phyloP scores from a whole-genome alignment of 306 rosid species.

The Gastrolobium villosum region DNA sequence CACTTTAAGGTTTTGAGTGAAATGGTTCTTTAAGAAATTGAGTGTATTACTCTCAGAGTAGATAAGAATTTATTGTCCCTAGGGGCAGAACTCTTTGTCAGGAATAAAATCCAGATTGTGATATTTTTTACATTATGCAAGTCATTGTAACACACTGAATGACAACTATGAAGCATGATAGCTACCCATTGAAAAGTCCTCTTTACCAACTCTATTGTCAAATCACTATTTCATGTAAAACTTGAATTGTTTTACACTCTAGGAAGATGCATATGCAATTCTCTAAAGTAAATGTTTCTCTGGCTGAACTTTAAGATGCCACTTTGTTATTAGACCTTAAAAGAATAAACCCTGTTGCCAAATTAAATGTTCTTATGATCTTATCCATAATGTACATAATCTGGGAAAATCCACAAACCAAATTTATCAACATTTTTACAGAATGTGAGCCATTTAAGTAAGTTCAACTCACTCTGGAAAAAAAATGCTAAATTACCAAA shows the following conservation, averaged over 20 bases:
- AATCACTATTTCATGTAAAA: constrained; percentile 41
- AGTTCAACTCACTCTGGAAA: constrained; percentile 21
- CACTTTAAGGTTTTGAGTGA: no score
- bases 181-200: constrained; percentile 25
- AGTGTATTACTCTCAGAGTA: no score
- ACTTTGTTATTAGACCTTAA: neutral
- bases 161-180: constrained; percentile 22
- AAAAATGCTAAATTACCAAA: constrained; percentile 43
- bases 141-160: constrained; percentile 26
- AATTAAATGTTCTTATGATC: neutral
- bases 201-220: constrained; percentile 16
- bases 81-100: neutral
- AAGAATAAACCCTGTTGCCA: neutral
- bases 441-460: neutral
- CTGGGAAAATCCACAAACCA: constrained; percentile 39
- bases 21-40: no score
- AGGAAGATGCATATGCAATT: neutral
- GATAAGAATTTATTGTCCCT: no score
- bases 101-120: constrained; percentile 3
- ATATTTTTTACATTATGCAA: constrained; percentile 17
- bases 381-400: constrained; percentile 34
- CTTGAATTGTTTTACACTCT: constrained; percentile 8
- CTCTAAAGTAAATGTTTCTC: constrained; percentile 24
- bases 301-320: neutral
- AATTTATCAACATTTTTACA: constrained; percentile 13